Evolutionary conservation across 2,329 filamentous ascomycete species (phyloP).

Genomic region (Fusarium oligoseptatum): DNA sequence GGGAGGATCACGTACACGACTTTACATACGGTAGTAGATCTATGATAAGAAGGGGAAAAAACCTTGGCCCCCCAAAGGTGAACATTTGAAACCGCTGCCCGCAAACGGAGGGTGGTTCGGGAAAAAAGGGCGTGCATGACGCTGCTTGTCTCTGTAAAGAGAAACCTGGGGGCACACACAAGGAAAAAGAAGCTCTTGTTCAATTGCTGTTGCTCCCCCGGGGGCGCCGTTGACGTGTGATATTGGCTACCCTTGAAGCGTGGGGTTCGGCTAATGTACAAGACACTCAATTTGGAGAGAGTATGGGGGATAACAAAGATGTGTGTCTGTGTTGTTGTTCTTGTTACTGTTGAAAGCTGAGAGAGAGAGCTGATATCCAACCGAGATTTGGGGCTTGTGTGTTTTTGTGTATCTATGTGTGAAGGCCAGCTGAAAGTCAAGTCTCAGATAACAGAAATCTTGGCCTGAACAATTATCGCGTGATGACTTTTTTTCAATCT

Average conservation of each 20-base stretch:
- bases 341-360: not conserved
- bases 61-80: not conserved
- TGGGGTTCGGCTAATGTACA: slow-evolving; percentile 26
- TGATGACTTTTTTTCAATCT: slow-evolving; percentile 10
- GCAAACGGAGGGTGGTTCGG: not conserved
- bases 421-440: not conserved
- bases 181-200: not conserved
- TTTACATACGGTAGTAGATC: not conserved
- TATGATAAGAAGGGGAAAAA: not conserved
- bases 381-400: slow-evolving; percentile 27
- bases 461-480: not conserved
- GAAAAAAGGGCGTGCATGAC: not conserved
- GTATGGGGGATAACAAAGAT: slow-evolving; percentile 9
- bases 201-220: slow-evolving; percentile 5
- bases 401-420: not conserved
- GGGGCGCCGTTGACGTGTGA: slow-evolving; percentile 41
- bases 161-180: slow-evolving; percentile 6
- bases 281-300: slow-evolving; percentile 7
- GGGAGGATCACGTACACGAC: not conserved
- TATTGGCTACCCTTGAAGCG: slow-evolving; percentile 26
- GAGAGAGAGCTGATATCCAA: slow-evolving; percentile 10
- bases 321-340: slow-evolving; percentile 7
- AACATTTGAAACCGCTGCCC: not conserved
- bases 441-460: not conserved
- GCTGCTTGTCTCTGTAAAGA: not conserved